These are phyloP conservation scores for Asclepias syriaca DNA, from an alignment of 257 asterid genomes.

Conservation along the genomic window DNA sequence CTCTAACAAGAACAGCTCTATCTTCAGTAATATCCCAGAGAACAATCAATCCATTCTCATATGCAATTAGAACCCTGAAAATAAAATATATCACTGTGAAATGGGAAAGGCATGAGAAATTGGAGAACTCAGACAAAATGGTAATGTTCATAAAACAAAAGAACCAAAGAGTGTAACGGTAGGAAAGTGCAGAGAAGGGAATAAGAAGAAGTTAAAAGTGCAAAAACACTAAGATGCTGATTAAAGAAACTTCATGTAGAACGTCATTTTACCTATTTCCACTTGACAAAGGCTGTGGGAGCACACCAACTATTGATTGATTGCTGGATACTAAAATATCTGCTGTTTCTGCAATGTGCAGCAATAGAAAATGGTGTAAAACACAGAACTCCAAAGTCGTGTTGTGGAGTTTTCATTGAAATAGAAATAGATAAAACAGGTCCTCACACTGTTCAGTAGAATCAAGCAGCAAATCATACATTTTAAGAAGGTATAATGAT, in stretches of 20 bases:
- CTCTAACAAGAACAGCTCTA: slow-evolving; percentile 65
- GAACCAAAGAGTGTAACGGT: background rate
- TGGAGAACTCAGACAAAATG: background rate
- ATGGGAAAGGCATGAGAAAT: background rate
- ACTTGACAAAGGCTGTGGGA: slow-evolving; percentile 68
- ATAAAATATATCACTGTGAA: slow-evolving; percentile 13
- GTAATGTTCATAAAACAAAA: background rate
- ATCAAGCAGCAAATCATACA: background rate
- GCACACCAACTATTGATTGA: slow-evolving; percentile 79
- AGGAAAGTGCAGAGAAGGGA: background rate
- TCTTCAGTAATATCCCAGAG: slow-evolving; percentile 93
- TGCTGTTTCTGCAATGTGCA: slow-evolving; percentile 60
- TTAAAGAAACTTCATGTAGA: slow-evolving; percentile 12
- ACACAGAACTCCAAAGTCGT: background rate
- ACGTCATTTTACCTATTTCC: slow-evolving; percentile 65
- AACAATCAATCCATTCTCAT: slow-evolving; percentile 77
- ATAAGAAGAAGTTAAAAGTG: background rate
- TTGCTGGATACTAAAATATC: slow-evolving; percentile 60
- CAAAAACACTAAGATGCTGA: slow-evolving; percentile 7
- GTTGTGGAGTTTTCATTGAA: background rate
- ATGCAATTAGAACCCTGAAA: slow-evolving; percentile 84
- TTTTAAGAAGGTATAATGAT: background rate
- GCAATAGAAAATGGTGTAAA: slow-evolving; percentile 4
- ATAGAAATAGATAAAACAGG: slow-evolving; percentile 1
- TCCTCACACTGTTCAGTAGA: background rate